Evolutionary conservation across 306 rosid genomes (phyloP).

Genomic region (Begonia masoniana): DNA sequence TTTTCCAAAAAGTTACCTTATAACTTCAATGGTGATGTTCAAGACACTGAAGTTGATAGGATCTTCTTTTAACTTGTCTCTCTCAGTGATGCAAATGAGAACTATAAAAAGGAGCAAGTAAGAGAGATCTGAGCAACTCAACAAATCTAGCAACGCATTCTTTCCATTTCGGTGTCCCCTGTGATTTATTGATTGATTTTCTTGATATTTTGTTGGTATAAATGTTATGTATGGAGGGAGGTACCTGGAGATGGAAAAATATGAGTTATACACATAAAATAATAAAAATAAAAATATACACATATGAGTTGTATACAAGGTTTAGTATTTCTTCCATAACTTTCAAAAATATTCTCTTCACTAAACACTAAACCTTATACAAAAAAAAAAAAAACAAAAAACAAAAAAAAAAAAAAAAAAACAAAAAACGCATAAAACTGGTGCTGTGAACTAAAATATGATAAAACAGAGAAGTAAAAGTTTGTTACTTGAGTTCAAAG

Average conservation of each 20-base stretch:
- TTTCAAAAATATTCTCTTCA: too few relatives aligned
- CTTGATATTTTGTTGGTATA: conserved; percentile 15
- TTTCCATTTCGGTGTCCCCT: not conserved
- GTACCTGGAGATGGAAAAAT: conserved; percentile 28
- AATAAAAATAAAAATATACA: not conserved
- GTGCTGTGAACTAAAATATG: too few relatives aligned
- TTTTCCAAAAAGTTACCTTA: conserved; percentile 12
- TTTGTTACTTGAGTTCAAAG: too few relatives aligned
- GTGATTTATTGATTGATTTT: not conserved
- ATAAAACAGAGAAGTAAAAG: too few relatives aligned
- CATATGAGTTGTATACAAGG: too few relatives aligned
- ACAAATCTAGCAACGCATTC: conserved; percentile 14
- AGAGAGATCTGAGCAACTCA: conserved; percentile 43
- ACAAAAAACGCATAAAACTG: too few relatives aligned
- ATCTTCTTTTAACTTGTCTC: conserved; percentile 40
- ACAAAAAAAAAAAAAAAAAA: too few relatives aligned
- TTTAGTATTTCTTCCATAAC: too few relatives aligned
- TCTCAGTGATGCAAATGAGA: conserved; percentile 53
- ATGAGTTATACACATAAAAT: not conserved
- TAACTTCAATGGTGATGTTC: conserved; percentile 45
- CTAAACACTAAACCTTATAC: too few relatives aligned
- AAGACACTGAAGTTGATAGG: conserved; percentile 56
- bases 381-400: too few relatives aligned
- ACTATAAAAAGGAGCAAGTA: conserved; percentile 38
- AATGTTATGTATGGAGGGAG: conserved; percentile 51